Conservation (phyloP, 2,329 filamentous ascomycete genomes). For the Aphanocladium album region DNA sequence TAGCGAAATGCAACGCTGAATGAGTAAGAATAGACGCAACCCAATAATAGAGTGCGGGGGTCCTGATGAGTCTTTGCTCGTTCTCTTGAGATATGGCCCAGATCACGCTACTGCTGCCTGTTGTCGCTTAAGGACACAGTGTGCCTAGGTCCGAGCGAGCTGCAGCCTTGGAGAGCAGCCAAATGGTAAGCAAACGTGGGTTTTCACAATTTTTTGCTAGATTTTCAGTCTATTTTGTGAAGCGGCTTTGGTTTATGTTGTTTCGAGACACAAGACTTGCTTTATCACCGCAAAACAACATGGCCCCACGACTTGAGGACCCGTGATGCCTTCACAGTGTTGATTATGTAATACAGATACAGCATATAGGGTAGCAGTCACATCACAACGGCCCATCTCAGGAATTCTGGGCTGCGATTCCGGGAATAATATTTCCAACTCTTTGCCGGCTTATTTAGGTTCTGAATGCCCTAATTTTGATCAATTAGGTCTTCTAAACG, state of each 20-base stretch:
- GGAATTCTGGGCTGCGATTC: not conserved
- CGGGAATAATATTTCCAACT: not conserved
- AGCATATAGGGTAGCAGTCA: not conserved
- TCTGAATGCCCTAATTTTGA: not conserved
- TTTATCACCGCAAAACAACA: not conserved
- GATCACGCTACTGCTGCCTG: conserved; percentile 5
- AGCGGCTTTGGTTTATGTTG: not conserved
- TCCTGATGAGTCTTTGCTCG: not conserved
- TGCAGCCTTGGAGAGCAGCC: not conserved
- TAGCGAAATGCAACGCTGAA: not conserved
- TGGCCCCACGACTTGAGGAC: not conserved
- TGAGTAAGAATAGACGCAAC: not conserved
- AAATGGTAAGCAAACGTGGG: not conserved
- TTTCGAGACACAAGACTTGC: not conserved
- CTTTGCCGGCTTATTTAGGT: not conserved
- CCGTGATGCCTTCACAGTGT: conserved; percentile 4
- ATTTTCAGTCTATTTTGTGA: not conserved
- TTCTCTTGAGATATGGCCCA: not conserved
- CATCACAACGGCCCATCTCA: not conserved
- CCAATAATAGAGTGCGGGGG: not conserved
- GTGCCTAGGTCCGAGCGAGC: not conserved
- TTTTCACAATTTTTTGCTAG: not conserved
- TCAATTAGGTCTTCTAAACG: not conserved
- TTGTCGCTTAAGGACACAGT: not conserved
- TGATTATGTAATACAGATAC: conserved; percentile 5